phyloP scores from a whole-genome alignment of 2,329 filamentous ascomycete species.

The Periconia macrospinosa region DNA sequence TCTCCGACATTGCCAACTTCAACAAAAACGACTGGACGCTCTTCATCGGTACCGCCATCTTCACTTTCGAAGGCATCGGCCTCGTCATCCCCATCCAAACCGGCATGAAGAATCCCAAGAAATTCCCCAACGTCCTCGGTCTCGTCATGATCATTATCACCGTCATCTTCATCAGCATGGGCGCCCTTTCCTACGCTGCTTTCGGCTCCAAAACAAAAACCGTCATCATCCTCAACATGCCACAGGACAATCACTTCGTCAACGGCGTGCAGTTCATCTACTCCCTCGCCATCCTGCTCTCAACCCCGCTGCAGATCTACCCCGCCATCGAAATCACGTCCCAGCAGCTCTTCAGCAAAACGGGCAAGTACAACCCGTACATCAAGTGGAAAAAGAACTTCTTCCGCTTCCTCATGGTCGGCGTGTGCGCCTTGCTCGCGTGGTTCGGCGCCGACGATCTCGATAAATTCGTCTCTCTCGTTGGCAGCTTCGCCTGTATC shows the following conservation, averaged over 20 bases:
- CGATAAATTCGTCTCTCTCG: slow-evolving; percentile 95
- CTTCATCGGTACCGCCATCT: slow-evolving; percentile 98
- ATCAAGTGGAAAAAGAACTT: slow-evolving; percentile 99
- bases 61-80: slow-evolving; percentile 97
- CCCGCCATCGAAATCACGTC: slow-evolving; percentile 96
- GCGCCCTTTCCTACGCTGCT: slow-evolving; percentile 91
- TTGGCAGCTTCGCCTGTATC: slow-evolving; percentile 97
- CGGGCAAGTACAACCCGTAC: slow-evolving; percentile 95
- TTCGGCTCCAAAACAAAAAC: slow-evolving; percentile 96
- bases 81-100: slow-evolving; percentile 98
- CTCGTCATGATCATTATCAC: slow-evolving; percentile 96
- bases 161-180: slow-evolving; percentile 85
- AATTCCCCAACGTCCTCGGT: slow-evolving; percentile 87
- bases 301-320: slow-evolving; percentile 94
- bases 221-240: slow-evolving; percentile 92
- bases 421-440: slow-evolving; percentile 81
- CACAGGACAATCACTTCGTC: slow-evolving; percentile 92
- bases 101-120: slow-evolving; percentile 87
- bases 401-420: slow-evolving; percentile 91
- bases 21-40: slow-evolving; percentile 92
- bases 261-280: slow-evolving; percentile 96
- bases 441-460: slow-evolving; percentile 92
- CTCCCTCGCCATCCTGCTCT: slow-evolving; percentile 94
- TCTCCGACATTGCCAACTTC: slow-evolving; percentile 87
- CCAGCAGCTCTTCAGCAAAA: slow-evolving; percentile 89